These are phyloP conservation scores for Pneumocystis canis DNA, from an alignment of 1,139 yeast species.

Conservation along the genomic window DNA sequence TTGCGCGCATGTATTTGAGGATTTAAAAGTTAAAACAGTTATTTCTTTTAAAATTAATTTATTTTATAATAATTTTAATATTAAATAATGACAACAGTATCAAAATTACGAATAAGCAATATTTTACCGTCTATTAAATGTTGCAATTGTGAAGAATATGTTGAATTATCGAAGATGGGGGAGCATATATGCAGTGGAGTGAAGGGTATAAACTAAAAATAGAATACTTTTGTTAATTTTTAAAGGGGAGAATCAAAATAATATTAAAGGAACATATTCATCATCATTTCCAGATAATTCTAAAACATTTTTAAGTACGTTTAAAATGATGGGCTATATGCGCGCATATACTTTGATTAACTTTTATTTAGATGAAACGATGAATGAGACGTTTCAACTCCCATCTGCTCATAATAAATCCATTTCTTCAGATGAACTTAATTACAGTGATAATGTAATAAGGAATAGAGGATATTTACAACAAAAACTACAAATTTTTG, in stretches of 20 bases:
- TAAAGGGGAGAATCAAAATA: not conserved
- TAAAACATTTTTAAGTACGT: not conserved
- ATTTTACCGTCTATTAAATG: not conserved
- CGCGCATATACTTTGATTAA: not conserved
- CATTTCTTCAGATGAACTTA: not conserved
- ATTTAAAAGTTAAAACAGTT: not conserved
- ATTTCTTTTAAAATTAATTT: not conserved
- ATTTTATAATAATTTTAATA: not conserved
- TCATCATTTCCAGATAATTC: not conserved
- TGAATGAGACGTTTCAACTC: not conserved
- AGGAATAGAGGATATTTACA: not conserved
- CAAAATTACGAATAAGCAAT: not conserved
- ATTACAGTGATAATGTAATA: not conserved
- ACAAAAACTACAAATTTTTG: not conserved
- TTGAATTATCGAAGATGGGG: conserved; percentile 1
- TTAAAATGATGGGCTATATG: not conserved
- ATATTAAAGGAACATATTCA: not conserved
- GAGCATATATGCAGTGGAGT: not conserved
- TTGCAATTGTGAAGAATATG: not conserved
- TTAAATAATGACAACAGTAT: not conserved
- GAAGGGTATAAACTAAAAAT: not conserved
- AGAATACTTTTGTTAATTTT: not conserved
- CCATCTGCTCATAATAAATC: not conserved
- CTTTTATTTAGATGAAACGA: not conserved
- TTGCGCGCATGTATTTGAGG: not conserved